phyloP scores from a whole-genome alignment of 2,329 filamentous ascomycete species.

The Fusarium tuaranense region DNA sequence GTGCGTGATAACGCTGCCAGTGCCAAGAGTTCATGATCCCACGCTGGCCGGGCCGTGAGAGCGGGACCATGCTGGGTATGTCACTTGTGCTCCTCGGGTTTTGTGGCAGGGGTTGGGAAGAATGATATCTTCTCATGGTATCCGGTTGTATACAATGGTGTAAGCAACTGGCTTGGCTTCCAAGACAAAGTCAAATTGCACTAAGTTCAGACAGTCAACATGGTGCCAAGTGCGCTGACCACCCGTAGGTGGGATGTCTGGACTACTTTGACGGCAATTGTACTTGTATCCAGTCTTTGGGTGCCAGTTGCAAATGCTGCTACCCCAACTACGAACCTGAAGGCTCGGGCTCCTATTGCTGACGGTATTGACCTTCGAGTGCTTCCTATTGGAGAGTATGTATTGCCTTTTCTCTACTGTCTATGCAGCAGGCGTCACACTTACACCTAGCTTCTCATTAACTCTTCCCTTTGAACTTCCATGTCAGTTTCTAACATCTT shows the following conservation, averaged over 20 bases:
- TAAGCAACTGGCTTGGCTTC: not conserved
- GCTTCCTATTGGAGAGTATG: not conserved
- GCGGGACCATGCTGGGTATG: not conserved
- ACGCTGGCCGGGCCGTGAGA: not conserved
- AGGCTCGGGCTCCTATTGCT: not conserved
- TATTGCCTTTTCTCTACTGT: not conserved
- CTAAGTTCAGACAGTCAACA: not conserved
- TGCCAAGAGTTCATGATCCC: not conserved
- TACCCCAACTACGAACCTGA: not conserved
- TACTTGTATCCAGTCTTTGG: not conserved
- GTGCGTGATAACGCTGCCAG: not conserved
- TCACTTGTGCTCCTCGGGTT: not conserved
- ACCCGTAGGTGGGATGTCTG: not conserved
- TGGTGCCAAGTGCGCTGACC: not conserved
- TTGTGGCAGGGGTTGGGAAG: not conserved
- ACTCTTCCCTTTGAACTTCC: not conserved
- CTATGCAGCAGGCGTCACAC: not conserved
- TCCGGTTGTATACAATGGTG: not conserved
- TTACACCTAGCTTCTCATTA: not conserved
- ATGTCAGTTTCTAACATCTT: not conserved
- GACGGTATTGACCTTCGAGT: not conserved
- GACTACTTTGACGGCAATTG: not conserved
- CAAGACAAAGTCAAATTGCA: not conserved
- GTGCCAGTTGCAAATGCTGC: not conserved
- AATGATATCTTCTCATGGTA: not conserved